Evolutionary conservation across 2,329 filamentous ascomycete species (phyloP).

Genomic region (Fusarium avenaceum): DNA sequence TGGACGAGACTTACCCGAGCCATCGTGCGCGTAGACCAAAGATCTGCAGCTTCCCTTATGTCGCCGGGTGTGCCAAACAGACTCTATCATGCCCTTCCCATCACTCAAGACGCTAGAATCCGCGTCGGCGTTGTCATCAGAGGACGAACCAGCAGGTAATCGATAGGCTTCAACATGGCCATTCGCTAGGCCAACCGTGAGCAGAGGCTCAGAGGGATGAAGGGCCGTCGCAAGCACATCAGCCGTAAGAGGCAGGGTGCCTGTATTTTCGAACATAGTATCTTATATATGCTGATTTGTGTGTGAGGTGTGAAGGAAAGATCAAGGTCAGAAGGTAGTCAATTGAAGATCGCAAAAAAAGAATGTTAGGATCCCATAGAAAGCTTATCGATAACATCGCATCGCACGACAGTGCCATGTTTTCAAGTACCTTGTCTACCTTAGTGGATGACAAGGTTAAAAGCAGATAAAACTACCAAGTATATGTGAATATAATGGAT

Average conservation of each 20-base stretch:
- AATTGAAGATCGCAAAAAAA: background rate
- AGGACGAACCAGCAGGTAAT: constrained; percentile 69
- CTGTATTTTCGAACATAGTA: constrained; percentile 89
- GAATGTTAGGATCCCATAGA: background rate
- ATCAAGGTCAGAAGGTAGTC: background rate
- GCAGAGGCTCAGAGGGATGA: constrained; percentile 85
- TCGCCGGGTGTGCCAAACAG: constrained; percentile 85
- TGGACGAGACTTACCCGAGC: constrained; percentile 65
- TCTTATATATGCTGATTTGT: too few species aligned
- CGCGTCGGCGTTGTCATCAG: constrained; percentile 65
- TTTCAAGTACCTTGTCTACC: background rate
- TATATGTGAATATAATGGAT: too few species aligned
- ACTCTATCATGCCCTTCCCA: constrained; percentile 83
- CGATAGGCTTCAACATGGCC: constrained; percentile 90
- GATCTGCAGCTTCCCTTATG: constrained; percentile 95
- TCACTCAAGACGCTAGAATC: constrained; percentile 65
- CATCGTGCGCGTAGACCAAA: constrained; percentile 83
- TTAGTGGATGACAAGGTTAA: too few species aligned
- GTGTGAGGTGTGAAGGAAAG: background rate
- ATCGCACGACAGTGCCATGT: background rate
- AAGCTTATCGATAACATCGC: background rate
- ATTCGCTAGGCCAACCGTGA: constrained; percentile 86
- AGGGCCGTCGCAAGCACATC: constrained; percentile 92
- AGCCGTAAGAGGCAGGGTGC: constrained; percentile 85
- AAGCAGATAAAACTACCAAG: too few species aligned